Percentiles rank a stretch among this genome's conserved stretches.
These are phyloP conservation scores for Diaporthe nobilis DNA, from an alignment of 2,329 filamentous ascomycete genomes.

Conservation along the genomic window DNA sequence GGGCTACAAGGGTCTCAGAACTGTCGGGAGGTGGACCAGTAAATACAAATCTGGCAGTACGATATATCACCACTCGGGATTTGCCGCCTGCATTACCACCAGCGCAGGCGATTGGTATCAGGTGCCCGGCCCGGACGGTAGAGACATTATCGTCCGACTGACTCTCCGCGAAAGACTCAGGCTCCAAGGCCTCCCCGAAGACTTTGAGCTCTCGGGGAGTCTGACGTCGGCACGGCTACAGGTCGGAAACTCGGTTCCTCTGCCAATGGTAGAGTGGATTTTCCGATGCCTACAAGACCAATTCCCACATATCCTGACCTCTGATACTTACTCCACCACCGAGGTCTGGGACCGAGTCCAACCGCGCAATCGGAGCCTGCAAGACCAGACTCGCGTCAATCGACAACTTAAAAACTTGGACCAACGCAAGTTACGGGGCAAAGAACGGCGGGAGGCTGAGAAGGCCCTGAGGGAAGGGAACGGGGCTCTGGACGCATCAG, in stretches of 20 bases:
- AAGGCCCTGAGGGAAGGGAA: background rate
- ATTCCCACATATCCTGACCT: background rate
- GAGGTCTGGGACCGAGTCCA: background rate
- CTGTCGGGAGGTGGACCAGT: background rate
- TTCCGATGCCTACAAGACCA: background rate
- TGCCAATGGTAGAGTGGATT: background rate
- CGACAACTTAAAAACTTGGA: background rate
- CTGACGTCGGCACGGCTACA: background rate
- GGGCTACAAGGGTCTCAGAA: background rate
- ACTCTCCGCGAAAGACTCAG: background rate
- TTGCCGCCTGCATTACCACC: background rate
- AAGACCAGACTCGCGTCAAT: background rate
- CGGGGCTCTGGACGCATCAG: background rate
- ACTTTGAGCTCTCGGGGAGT: background rate
- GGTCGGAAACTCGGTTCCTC: background rate
- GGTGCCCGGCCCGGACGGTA: background rate
- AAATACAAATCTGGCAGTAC: background rate
- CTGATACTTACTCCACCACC: background rate
- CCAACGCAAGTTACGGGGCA: background rate
- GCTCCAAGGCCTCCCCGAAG: background rate
- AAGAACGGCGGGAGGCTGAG: background rate
- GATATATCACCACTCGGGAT: slow-evolving; percentile 7
- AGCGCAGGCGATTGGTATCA: background rate
- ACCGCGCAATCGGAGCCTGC: background rate
- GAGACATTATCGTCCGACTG: background rate